Percentiles rank a stretch among this genome's conserved stretches.
phyloP scores from a whole-genome alignment of 2,329 filamentous ascomycete genomes.

The Penicillium oxalicum region DNA sequence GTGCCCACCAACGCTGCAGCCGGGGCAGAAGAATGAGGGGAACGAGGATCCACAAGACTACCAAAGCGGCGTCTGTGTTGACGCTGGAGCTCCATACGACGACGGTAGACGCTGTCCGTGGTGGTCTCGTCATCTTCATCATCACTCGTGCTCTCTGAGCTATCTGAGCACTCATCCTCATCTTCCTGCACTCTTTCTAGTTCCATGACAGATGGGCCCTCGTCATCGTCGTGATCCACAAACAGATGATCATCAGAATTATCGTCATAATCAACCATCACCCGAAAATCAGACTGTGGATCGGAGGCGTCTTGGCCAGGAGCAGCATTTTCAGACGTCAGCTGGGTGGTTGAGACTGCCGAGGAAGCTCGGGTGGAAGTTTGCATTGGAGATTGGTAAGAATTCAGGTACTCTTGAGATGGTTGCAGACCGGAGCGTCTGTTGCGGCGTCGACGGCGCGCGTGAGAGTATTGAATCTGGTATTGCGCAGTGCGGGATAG shows the following conservation, averaged over 20 bases:
- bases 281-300: slow-evolving; percentile 26
- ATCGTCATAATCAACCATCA: slow-evolving; percentile 36
- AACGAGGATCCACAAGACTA: slow-evolving; percentile 26
- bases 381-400: slow-evolving; percentile 32
- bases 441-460: slow-evolving; percentile 23
- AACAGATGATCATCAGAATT: slow-evolving; percentile 34
- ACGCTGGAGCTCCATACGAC: slow-evolving; percentile 23
- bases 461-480: slow-evolving; percentile 59
- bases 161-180: slow-evolving; percentile 27
- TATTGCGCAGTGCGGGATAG: slow-evolving; percentile 68
- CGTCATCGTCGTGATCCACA: slow-evolving; percentile 26
- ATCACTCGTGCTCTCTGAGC: slow-evolving; percentile 29
- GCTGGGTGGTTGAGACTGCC: slow-evolving; percentile 18
- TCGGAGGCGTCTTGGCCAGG: slow-evolving; percentile 11
- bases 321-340: slow-evolving; percentile 21
- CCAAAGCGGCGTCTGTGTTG: slow-evolving; percentile 17
- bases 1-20: slow-evolving; percentile 4
- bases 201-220: slow-evolving; percentile 20
- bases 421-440: slow-evolving; percentile 28
- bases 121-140: slow-evolving; percentile 19
- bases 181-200: slow-evolving; percentile 28
- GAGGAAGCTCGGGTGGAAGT: slow-evolving; percentile 27
- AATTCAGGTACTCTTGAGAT: slow-evolving; percentile 38
- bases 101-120: slow-evolving; percentile 19
- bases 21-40: slow-evolving; percentile 8